A percentile compares a stretch with the other conserved stretches of the same genome.
phyloP scores from a whole-genome alignment of 495 filamentous ascomycete genomes.

The Hypomontagnella monticulosa region DNA sequence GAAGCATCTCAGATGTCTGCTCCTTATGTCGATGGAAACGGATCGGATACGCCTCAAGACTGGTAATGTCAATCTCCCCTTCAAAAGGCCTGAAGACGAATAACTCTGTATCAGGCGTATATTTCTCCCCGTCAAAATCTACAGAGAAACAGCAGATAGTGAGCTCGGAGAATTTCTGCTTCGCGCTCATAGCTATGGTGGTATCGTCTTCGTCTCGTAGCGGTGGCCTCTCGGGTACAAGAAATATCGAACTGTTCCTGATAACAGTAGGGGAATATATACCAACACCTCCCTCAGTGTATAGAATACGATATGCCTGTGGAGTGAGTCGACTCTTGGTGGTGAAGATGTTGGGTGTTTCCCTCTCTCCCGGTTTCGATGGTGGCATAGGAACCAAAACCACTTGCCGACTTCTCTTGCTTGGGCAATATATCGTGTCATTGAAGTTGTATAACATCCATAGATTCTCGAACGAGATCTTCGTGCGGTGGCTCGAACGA shows the following conservation, averaged over 20 bases:
- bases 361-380: slow-evolving; percentile 1
- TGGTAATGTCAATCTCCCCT: slow-evolving; percentile 4
- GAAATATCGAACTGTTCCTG: no score
- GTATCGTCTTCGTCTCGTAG: not conserved
- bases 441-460: slow-evolving; percentile 11
- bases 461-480: slow-evolving; percentile 3
- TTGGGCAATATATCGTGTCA: slow-evolving; percentile 5
- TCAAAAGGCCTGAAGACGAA: slow-evolving; percentile 3
- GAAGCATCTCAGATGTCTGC: slow-evolving; percentile 1
- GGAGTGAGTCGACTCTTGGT: not conserved
- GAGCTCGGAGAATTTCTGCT: not conserved
- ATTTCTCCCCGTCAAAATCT: slow-evolving; percentile 5
- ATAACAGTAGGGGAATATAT: no score
- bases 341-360: not conserved
- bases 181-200: not conserved
- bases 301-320: slow-evolving; percentile 3
- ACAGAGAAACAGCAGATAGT: not conserved
- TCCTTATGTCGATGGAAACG: not conserved
- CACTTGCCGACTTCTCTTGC: not conserved
- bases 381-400: not conserved
- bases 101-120: not conserved
- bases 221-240: no score
- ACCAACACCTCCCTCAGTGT: slow-evolving; percentile 2
- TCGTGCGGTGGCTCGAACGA: not conserved
- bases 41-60: slow-evolving; percentile 4